phyloP scores from a whole-genome alignment of 2,329 filamentous ascomycete species.

The Fusarium sp. region DNA sequence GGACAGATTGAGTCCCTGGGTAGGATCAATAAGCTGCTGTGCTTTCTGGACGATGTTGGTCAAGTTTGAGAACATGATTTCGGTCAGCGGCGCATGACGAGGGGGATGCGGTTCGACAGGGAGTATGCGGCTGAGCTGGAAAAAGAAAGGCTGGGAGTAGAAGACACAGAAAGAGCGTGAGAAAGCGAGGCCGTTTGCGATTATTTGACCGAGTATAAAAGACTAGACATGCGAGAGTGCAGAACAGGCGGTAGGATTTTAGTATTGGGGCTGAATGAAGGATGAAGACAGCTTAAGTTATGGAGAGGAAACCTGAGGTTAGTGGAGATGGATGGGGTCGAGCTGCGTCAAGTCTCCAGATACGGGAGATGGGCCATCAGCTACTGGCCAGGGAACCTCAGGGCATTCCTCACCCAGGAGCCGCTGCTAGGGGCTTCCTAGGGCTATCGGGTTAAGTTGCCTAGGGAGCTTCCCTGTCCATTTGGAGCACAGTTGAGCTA shows the following conservation, averaged over 20 bases:
- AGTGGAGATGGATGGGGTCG: constrained; percentile 26
- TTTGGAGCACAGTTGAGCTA: background rate
- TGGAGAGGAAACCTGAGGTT: constrained; percentile 19
- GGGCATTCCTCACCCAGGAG: constrained; percentile 35
- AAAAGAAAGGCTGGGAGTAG: background rate
- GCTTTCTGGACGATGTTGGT: constrained; percentile 93
- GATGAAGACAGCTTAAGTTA: constrained; percentile 26
- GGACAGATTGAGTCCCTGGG: constrained; percentile 78
- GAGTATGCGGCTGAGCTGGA: constrained; percentile 26
- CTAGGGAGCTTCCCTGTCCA: background rate
- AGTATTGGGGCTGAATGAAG: constrained; percentile 24
- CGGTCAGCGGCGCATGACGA: constrained; percentile 56
- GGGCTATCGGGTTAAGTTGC: background rate
- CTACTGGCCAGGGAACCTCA: constrained; percentile 32
- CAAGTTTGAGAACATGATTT: constrained; percentile 70
- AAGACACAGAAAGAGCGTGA: background rate
- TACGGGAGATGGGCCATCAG: constrained; percentile 24
- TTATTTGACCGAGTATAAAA: background rate
- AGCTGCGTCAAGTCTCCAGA: constrained; percentile 36
- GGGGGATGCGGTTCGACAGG: constrained; percentile 31
- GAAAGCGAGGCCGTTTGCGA: background rate
- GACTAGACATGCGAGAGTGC: constrained; percentile 1
- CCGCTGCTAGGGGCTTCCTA: constrained; percentile 21
- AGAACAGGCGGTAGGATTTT: constrained; percentile 11
- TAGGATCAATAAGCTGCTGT: constrained; percentile 93